Base-by-base conservation (phyloP, 805 yeast genomes). In the Pachysolen tannophilus region DNA sequence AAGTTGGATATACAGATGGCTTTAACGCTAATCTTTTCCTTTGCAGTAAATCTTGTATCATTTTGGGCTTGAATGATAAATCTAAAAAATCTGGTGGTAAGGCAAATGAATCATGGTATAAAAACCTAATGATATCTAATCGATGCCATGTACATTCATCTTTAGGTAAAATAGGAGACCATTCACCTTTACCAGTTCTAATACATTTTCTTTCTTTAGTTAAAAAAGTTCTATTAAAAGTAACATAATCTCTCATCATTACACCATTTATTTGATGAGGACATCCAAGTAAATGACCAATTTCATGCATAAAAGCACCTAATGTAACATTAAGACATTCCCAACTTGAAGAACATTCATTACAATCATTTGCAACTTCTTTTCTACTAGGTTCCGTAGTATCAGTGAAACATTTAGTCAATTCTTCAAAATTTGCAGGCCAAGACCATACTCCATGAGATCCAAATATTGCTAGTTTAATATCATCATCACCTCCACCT, bases 301-400 rank as follows among this genome's bases (percentile, higher is more conserved):
- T 80, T 53, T 90, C 97, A 56, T 90, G 97, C 81, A 88, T 68
- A 47, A 87, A 88, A 0, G 97, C 97, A 30, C 98, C 97, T 47
- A 84, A 52, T 1, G 96, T 84, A 25, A 90, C 71, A 40, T 82
- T 81, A 30, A 82, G 58, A 48, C 94, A 82, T 56, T 90, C 97
- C 95, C 96, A 92, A 37, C 80, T 71, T 1, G 94, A 70, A 0
- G 92, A 82, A 54, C 95, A 82, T 51, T 88, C 82, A 47, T 75
- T 72, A 44, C 80, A 66, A 55, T 92, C 98, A 55, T 92, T 87
- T 8, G 95, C 96, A n/a, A 90, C 95, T 40, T 82, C 83, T 2
- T 52, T 52, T 1, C 65, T 71, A 36, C 76, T 71, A 7, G 82
- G 63, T 11, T 52, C 67, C 0, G 92, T 81, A n/a, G 69, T 67